Conservation (phyloP, 352 stramenopile genomes). For the Pythium myriotylum region DNA sequence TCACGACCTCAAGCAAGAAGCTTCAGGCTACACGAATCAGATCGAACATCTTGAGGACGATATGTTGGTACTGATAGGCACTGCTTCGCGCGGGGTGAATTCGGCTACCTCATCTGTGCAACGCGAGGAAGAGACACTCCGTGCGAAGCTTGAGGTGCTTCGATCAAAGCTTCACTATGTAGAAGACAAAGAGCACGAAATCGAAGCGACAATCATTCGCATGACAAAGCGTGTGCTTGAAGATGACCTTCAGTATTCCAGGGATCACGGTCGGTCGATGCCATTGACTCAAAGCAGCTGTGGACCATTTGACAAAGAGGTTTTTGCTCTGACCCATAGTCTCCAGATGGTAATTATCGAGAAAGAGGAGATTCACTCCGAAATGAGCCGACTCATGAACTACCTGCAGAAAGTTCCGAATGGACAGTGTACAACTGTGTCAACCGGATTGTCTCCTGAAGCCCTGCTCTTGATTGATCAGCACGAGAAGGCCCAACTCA, state of each 20-base stretch:
- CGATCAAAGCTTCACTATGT: constrained; percentile 59
- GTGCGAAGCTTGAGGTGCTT: constrained; percentile 57
- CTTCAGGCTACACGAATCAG: constrained; percentile 40
- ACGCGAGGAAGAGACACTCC: constrained; percentile 46
- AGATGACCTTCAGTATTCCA: constrained; percentile 37
- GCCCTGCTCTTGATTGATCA: constrained; percentile 23
- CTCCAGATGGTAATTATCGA: constrained; percentile 75
- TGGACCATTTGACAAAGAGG: constrained; percentile 68
- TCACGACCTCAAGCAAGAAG: constrained; percentile 58
- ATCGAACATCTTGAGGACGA: constrained; percentile 52
- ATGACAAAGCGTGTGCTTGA: constrained; percentile 75
- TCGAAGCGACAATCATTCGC: constrained; percentile 67
- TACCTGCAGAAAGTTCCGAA: constrained; percentile 25
- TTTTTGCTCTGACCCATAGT: constrained; percentile 75
- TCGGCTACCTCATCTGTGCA: constrained; percentile 17
- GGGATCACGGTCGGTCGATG: constrained; percentile 29
- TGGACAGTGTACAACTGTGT: neutral
- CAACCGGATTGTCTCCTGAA: constrained; percentile 16
- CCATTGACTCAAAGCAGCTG: neutral
- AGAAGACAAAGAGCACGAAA: constrained; percentile 70
- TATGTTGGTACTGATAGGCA: constrained; percentile 20
- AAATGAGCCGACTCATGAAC: constrained; percentile 65
- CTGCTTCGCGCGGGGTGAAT: neutral
- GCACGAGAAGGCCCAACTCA: constrained; percentile 19
- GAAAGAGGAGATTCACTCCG: constrained; percentile 74